Conservation (phyloP, 2,329 filamentous ascomycete species). For the Aspergillus jensenii region DNA sequence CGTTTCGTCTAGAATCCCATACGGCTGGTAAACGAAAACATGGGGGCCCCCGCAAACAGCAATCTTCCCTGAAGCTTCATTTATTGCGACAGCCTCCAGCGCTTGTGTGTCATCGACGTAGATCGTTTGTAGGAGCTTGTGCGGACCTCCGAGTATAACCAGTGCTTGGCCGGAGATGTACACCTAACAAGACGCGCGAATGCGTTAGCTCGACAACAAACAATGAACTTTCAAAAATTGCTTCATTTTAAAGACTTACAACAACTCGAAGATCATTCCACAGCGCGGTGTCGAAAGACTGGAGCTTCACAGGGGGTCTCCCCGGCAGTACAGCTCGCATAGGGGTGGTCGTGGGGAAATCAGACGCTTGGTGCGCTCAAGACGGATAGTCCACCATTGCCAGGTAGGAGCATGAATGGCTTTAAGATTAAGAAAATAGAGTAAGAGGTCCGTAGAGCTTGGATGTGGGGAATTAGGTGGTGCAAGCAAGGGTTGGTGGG, state of each 20-base stretch:
- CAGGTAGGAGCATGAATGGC: constrained; percentile 1
- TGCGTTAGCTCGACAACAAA: constrained; percentile 11
- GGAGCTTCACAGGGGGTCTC: constrained; percentile 73
- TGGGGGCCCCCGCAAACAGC: constrained; percentile 67
- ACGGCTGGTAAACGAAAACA: constrained; percentile 77
- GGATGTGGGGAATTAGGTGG: not conserved
- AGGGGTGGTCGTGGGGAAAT: constrained; percentile 42
- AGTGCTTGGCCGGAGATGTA: constrained; percentile 91
- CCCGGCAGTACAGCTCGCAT: constrained; percentile 81
- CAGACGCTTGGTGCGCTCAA: constrained; percentile 28
- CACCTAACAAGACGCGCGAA: constrained; percentile 52
- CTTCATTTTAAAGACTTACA: constrained; percentile 49
- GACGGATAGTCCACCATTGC: constrained; percentile 36
- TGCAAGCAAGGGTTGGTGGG: not conserved
- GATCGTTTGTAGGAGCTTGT: constrained; percentile 80
- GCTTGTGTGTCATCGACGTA: constrained; percentile 73
- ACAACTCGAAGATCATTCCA: constrained; percentile 73
- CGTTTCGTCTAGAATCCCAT: constrained; percentile 67
- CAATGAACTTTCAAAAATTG: not conserved
- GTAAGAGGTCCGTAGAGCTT: not conserved
- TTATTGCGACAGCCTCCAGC: constrained; percentile 75
- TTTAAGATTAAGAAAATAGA: not conserved
- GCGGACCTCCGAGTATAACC: constrained; percentile 73
- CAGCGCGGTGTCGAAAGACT: constrained; percentile 71
- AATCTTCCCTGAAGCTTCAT: constrained; percentile 82